Percentiles rank a stretch among this genome's conserved stretches.
Evolutionary conservation across 148 eudicot genomes (phyloP).

Genomic region (Chenopodium berlandieri): DNA sequence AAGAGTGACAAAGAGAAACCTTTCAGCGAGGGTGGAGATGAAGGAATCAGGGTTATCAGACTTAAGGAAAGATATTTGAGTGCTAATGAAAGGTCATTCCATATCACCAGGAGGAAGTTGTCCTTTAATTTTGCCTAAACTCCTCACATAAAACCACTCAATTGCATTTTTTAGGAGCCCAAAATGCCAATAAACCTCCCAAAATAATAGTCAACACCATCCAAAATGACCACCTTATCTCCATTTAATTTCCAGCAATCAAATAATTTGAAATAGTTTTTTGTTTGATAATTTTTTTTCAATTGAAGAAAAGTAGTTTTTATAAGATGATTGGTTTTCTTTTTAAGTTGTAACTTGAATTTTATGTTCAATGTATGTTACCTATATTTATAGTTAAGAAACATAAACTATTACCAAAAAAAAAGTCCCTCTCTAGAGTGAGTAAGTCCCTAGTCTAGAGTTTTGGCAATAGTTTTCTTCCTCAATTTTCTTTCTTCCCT

Average conservation of each 20-base stretch:
- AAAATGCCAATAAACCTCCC: constrained; percentile 24
- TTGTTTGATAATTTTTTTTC: neutral
- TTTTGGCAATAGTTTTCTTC: no score
- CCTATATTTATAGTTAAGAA: constrained; percentile 51
- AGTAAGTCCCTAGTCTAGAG: no score
- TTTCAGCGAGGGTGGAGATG: constrained; percentile 35
- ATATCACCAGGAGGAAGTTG: constrained; percentile 51
- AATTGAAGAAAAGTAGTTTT: constrained; percentile 26
- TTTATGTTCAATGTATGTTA: constrained; percentile 30
- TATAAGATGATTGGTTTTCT: constrained; percentile 25
- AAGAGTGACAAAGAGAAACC: constrained; percentile 17
- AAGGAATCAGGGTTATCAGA: constrained; percentile 43
- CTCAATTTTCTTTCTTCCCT: no score
- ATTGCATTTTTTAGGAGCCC: constrained; percentile 31
- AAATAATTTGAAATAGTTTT: neutral
- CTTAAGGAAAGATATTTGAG: constrained; percentile 46
- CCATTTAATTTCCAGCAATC: constrained; percentile 18
- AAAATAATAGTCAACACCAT: constrained; percentile 11
- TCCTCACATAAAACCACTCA: constrained; percentile 42
- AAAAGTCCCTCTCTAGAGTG: no score
- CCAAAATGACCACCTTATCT: constrained; percentile 19
- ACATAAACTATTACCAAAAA: neutral
- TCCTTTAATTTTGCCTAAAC: constrained; percentile 24
- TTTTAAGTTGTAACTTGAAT: constrained; percentile 2
- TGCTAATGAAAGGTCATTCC: constrained; percentile 52